These are phyloP conservation scores for Fusarium liriodendri DNA, from an alignment of 2,329 filamentous ascomycete species.

Conservation along the genomic window DNA sequence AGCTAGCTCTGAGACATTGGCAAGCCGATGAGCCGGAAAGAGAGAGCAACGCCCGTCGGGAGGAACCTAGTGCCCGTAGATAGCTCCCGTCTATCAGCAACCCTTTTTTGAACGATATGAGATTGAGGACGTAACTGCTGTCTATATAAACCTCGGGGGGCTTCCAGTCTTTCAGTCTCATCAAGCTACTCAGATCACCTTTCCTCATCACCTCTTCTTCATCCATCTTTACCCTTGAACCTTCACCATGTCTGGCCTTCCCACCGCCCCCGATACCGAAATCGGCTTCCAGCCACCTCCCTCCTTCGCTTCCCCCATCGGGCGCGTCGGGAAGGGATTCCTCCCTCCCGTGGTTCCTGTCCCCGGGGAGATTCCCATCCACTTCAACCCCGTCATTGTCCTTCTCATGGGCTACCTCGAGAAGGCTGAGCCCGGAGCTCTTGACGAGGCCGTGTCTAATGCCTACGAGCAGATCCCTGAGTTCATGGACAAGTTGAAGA, in stretches of 20 bases:
- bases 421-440: constrained; percentile 3
- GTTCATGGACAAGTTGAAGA: constrained; percentile 38
- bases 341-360: constrained; percentile 4
- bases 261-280: constrained; percentile 34
- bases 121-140: too few species aligned
- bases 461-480: constrained; percentile 31
- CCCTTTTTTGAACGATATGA: neutral
- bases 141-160: constrained; percentile 1
- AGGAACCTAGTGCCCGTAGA: neutral
- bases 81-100: neutral
- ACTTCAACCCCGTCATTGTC: constrained; percentile 39
- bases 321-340: neutral
- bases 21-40: neutral
- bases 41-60: neutral
- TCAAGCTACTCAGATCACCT: neutral
- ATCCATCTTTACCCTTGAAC: neutral
- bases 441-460: constrained; percentile 22
- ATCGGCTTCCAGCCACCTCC: constrained; percentile 40
- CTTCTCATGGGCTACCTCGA: constrained; percentile 35
- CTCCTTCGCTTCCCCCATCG: neutral
- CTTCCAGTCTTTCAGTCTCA: neutral
- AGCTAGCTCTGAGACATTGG: neutral
- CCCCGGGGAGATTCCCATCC: constrained; percentile 6
- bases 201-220: neutral
- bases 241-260: constrained; percentile 36